Conservation (phyloP, 352 stramenopile species). For the Peronosclerospora sorghi region DNA sequence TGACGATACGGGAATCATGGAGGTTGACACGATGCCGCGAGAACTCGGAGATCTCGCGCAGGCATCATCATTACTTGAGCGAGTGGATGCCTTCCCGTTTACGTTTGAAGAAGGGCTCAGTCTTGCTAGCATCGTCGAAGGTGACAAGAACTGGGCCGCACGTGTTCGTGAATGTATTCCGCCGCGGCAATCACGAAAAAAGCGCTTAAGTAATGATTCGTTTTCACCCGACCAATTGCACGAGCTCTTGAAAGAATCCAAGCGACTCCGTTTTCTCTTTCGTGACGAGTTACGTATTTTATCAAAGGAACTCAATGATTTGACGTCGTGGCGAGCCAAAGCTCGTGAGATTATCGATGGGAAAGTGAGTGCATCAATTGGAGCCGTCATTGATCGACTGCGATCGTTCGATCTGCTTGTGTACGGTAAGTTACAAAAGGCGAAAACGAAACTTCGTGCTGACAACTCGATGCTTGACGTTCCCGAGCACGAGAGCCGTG, state of each 20-base stretch:
- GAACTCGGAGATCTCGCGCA: constrained; percentile 33
- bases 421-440: constrained; percentile 45
- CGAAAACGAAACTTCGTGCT: constrained; percentile 34
- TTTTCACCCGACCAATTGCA: constrained; percentile 53
- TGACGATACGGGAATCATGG: constrained; percentile 6
- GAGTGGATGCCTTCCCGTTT: constrained; percentile 56
- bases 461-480: constrained; percentile 3
- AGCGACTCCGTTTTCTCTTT: constrained; percentile 54
- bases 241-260: constrained; percentile 45
- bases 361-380: constrained; percentile 25
- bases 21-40: constrained; percentile 17
- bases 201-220: constrained; percentile 45
- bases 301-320: constrained; percentile 58
- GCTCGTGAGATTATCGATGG: constrained; percentile 38
- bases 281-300: constrained; percentile 67
- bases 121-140: constrained; percentile 43
- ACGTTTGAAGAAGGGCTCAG: constrained; percentile 55
- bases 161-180: constrained; percentile 64
- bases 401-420: constrained; percentile 50
- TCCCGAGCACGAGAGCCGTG: neutral
- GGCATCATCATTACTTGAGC: constrained; percentile 48
- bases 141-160: constrained; percentile 53
- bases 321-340: constrained; percentile 51
- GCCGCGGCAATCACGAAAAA: constrained; percentile 70
- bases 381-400: constrained; percentile 31